Base-by-base conservation (phyloP, 2,329 filamentous ascomycete species). In the Davidsoniella eucalypti region DNA sequence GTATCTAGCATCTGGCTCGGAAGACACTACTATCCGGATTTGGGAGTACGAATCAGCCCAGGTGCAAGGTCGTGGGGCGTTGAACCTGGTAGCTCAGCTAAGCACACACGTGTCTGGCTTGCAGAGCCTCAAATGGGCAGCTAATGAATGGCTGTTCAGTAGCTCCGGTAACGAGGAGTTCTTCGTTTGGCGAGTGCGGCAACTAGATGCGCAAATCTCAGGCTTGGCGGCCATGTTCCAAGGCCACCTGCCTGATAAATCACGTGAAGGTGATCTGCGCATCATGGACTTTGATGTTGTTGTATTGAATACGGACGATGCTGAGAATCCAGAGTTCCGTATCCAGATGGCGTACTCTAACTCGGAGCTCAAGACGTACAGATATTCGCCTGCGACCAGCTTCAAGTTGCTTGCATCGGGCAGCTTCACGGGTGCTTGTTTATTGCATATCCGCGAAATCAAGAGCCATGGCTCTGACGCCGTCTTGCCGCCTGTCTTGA, bases 81-180 rank as follows among this genome's bases (percentile, higher is more conserved):
- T 69, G 53, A 61, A 61, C 41, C 84, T 77, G 56, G 59, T 82
- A 18, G 74, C 78, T 8, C 78, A 81, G 0, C 63, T 94, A 17
- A 81, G 86, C 56, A 77, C 76, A 50, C 92, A 98, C 60, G 82
- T 78, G 1, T 82, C 87, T 0, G 92, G 90, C 0, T 76, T 96
- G 6, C 90, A 95, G 61, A 74, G 80, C 54, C 67, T 94, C 1
- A 73, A 73, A 53, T 96, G 87, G 85, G 78, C 83, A 1, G 72
- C 76, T 44, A 75, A 81, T 2, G 63, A 69, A 1, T 83, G 82
- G 57, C 73, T 98, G 2, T 84, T 96, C 61, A 94, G 85, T 56
- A 88, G 86, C 58, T 87, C 78, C 5, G 92, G 88, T 0, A 81
- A 79, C 54, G 90, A 95, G 61, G 90, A 98, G 63, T 82, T 96